Base-by-base conservation (phyloP, 2,329 filamentous ascomycete genomes). In the Fusarium lyarnte region DNA sequence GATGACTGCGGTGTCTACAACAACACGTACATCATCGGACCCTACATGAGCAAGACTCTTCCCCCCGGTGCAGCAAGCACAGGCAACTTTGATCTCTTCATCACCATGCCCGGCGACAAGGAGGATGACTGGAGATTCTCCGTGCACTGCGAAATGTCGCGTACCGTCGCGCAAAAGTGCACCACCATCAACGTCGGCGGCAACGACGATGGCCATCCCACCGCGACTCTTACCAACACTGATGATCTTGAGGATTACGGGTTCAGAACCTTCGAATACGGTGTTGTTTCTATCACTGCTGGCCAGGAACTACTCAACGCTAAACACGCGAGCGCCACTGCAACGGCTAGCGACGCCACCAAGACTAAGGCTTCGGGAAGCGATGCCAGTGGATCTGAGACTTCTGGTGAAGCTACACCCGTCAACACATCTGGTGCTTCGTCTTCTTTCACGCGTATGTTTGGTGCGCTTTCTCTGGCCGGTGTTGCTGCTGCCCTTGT, bases 1-100 rank as follows among this genome's bases (percentile, higher is more conserved):
- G 52, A 42, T 21, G 63, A 68, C 19, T 67, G 64, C 17, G 64
- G 64, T 6, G 45, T 51, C 0, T 67, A 67, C n/a, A 67, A 67
- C 17, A 67, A 67, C 19, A 33, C 64, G 2, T 23, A 67, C 7
- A 62, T 38, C 8, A 3, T 67, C 5, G 64, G 64, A 3, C 64
- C 63, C 9, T 67, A 58, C 35, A 65, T 49, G 27, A 67, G 64
- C 41, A 53, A 68, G 35, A 67, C 64, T 13, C 47, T 68, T 1
- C 46, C 64, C 6, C 36, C 64, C 2, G 64, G 64, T 1, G 64
- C 64, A 2, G 63, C 64, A 14, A 62, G 54, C 46, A 67, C 64
- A 5, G 64, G 64, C 17, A 27, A 53, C 13, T 51, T 67, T 8
- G 63, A 67, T 11, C 27, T 67, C 14, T 68, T 54, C 31, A 33